Evolutionary conservation across 108 stramenopile species (phyloP), one percentile per base, ranked within the genome.

Genomic region (Parietichytrium sp.): DNA sequence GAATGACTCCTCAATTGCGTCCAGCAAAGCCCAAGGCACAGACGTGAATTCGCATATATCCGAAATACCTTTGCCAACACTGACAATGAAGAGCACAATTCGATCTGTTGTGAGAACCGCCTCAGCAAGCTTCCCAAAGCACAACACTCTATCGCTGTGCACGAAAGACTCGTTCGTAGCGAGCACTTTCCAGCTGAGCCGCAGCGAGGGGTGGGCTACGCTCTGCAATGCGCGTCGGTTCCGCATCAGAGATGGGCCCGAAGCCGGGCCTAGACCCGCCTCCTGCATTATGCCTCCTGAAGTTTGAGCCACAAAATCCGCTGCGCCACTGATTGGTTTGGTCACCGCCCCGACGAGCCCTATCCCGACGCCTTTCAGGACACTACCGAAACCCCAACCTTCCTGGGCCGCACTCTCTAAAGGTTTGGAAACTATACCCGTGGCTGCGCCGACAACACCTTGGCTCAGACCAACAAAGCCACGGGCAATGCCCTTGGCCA

Each of bases 281-380:
- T 72, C 61, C 42, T 72, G 61, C 61, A 72, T 72, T 7, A 72
- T 72, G 1, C 61, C 61, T n/a, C 61, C 61, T n/a, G 61, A 72
- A 20, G 61, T 72, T 72, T 72, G 61, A 6, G 61, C 61, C 20
- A 72, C 61, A n/a, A 72, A 25, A 25, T 72, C 61, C 6, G 61
- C 61, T 10, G 61, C 61, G 20, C 61, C 61, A 18, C 61, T 42
- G 20, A 72, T 72, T 27, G 61, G 61, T 27, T 72, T 72, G 0
- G 61, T 72, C 38, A 72, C 6, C 16, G 61, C 61, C 20, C 61
- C 61, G 6, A 72, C 38, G 8, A 72, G 20, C 10, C 61, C 61
- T n/a, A 33, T 33, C 6, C 61, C 61, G 6, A 72, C 61, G 13
- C 61, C 61, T 20, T 72, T 33, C 3, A 72, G 3, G 61, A 72